Conservation (phyloP, 192 early-diverging fungal genomes). For the Gigaspora rosea region DNA sequence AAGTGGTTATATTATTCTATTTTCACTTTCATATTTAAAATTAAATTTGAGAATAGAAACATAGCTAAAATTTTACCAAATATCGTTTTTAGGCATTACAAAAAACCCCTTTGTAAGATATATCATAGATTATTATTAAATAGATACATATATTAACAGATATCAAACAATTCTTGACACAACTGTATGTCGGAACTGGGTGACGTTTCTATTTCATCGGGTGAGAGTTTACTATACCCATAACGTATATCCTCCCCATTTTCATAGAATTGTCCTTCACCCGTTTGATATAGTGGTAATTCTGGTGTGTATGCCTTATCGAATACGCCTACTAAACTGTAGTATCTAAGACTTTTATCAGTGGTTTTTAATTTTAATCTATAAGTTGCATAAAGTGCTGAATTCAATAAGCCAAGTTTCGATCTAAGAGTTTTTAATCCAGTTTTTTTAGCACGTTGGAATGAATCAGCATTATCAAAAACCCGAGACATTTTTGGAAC, state of each 20-base stretch:
- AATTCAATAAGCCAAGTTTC: constrained; percentile 24
- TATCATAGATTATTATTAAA: too few relatives aligned
- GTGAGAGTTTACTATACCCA: constrained; percentile 18
- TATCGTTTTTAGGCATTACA: too few relatives aligned
- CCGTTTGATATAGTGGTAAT: constrained; percentile 16
- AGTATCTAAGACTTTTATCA: constrained; percentile 3
- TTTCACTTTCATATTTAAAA: too few relatives aligned
- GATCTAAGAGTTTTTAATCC: not conserved
- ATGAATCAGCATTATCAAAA: too few relatives aligned
- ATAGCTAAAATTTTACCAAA: too few relatives aligned
- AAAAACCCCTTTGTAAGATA: not conserved
- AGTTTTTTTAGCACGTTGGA: too few relatives aligned
- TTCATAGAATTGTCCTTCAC: not conserved
- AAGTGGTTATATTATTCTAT: too few relatives aligned
- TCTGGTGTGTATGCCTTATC: not conserved
- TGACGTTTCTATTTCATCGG: not conserved
- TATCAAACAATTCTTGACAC: not conserved
- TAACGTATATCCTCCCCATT: not conserved
- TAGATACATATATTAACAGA: not conserved
- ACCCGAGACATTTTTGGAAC: too few relatives aligned
- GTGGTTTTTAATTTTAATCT: constrained; percentile 16
- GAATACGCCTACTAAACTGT: not conserved
- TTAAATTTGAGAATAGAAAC: too few relatives aligned
- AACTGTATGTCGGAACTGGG: not conserved
- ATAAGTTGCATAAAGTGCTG: constrained; percentile 10